phyloP scores from a whole-genome alignment of 352 stramenopile genomes.

The Phytophthora tubulina region DNA sequence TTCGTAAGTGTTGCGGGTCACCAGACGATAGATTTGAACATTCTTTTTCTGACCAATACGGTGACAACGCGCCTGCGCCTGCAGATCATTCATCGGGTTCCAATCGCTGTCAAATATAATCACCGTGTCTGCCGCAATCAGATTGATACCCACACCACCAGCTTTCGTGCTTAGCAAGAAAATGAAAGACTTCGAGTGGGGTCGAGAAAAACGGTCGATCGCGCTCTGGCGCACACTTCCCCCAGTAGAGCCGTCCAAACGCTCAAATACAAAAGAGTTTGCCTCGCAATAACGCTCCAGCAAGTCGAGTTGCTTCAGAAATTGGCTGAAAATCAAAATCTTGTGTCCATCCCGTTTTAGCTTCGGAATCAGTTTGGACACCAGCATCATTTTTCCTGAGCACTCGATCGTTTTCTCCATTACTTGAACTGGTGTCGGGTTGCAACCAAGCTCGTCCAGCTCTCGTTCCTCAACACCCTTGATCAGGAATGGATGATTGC shows the following conservation, averaged over 20 bases:
- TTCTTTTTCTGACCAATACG: constrained; percentile 99
- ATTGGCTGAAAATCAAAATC: constrained; percentile 97
- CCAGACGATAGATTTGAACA: constrained; percentile 97
- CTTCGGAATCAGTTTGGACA: constrained; percentile 92
- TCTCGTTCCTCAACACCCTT: constrained; percentile 93
- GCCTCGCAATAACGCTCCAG: constrained; percentile 94
- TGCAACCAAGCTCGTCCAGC: constrained; percentile 73
- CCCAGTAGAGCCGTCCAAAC: constrained; percentile 92
- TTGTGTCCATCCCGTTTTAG: constrained; percentile 94
- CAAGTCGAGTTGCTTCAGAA: constrained; percentile 94
- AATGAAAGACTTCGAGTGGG: constrained; percentile 97
- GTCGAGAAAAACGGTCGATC: constrained; percentile 97
- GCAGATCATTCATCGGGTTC: constrained; percentile 98
- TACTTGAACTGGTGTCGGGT: constrained; percentile 55
- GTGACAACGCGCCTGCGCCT: constrained; percentile 94
- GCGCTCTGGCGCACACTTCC: constrained; percentile 91
- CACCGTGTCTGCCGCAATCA: constrained; percentile 98
- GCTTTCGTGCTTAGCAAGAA: constrained; percentile 99
- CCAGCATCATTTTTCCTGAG: constrained; percentile 91
- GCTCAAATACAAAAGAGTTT: constrained; percentile 89
- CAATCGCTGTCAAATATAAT: constrained; percentile 99
- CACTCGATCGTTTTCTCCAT: constrained; percentile 90
- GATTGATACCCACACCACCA: constrained; percentile 98
- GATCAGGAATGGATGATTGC: constrained; percentile 99
- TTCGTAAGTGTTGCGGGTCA: constrained; percentile 99